Base-by-base conservation (phyloP, 2,329 filamentous ascomycete species). In the Cadophora sp. region DNA sequence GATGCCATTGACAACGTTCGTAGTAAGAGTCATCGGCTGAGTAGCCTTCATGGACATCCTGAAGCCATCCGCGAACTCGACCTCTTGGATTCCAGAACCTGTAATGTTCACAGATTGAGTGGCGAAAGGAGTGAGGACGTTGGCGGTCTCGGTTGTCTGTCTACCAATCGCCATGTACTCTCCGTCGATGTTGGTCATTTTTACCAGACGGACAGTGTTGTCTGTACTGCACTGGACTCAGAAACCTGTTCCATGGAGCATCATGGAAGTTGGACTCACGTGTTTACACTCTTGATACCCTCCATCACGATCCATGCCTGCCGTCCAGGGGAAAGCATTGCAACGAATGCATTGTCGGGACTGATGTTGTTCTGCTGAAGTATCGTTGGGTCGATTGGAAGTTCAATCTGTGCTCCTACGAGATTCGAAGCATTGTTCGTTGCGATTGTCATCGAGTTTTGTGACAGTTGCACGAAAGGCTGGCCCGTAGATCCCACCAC, bases 251-350 rank as follows among this genome's bases (percentile, higher is more conserved):
- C 18, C 24, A 27, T 14, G 8, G 1, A 43, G 14, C 36, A 5
- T 24, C 14, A 20, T 1, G n/a, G 24, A 3, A 8, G n/a, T 43
- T 4, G 9, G 27, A 66, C 68, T 68, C 53, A 70, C 68, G 63
- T 70, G 30, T 70, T 70, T 13, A 70, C 68, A 53, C 63, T 66
- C 56, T 70, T 70, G 16, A 62, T 43, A 1, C 55, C 61, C 27
- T 70, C 68, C 60, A 70, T 64, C 9, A 70, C 62, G 24, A 70
- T 66, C 68, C 68, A 70, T 9, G 68, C 59, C 47, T 70, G 68
- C 22, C 68, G 66, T 18, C 67, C 66, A 24, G 61, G 63, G 11
- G 68, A 61, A 3, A 70, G 64, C 66, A 64, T 68, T 22, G 68
- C 68, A 33, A 70, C 68, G 48, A 68, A 70, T 0, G 68, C 64